Base-by-base conservation (phyloP, 768 basidiomycete genomes). In the Psilocybe tampanensis region DNA sequence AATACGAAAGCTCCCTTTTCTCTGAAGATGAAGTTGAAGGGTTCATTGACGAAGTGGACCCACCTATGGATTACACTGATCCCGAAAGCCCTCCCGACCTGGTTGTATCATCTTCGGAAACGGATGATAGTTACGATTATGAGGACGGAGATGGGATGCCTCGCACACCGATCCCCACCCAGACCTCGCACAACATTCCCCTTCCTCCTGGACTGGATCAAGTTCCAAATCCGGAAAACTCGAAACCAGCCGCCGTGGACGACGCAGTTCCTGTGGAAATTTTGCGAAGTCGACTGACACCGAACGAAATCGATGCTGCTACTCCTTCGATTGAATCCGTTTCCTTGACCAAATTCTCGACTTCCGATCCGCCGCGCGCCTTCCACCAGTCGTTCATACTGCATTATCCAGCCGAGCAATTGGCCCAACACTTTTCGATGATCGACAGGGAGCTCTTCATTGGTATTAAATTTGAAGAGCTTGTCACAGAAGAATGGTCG, bases 401-500 rank as follows among this genome's bases (percentile, higher is more conserved):
- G n/a, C 70, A 67, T 26, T 77, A 82, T 66, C 77, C 83, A 6
- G 83, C 89, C 1, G 83, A 84, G 34, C 72, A 72, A 4, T 69
- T 97, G 32, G 89, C 89, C 1, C 80, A 86, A 51, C 90, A 94
- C 64, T 90, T 95, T 65, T 81, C 89, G 7, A 88, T 93, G 81
- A 93, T 96, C 60, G 94, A 96, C 60, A 82, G 91, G 22, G 94
- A 95, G 63, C 73, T 95, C 53, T 92, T 94, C 68, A 85, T 90
- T 70, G 82, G 83, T 12, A 80, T 96, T 69, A 89, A 88, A 63
- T 94, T 94, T 66, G 92, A 95, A 65, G 94, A 96, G 65, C 78
- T 94, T n/a, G 85, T 93, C 36, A 78, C 86, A 58, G 82, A 85
- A 47, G 85, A 89, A 36, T 89, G 88, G 88, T 77, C 80, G 69